Evolutionary conservation across 768 basidiomycete species (phyloP), one percentile per base, ranked within the genome.

Genomic region (Clavaria fumosa): DNA sequence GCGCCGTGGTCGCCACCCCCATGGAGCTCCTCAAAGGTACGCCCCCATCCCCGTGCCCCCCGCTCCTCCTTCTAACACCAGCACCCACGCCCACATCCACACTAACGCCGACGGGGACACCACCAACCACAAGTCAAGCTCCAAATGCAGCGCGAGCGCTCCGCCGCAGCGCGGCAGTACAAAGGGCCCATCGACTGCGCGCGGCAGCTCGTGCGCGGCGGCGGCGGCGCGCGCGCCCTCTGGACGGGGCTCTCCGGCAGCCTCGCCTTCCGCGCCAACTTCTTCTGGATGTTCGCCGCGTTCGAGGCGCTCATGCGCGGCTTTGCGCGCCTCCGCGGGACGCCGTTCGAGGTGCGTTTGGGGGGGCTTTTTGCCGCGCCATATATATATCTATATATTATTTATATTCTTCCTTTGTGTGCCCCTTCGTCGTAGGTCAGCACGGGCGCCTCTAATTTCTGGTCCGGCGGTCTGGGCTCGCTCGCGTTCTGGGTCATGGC

Each of bases 181-280:
- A 72, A 67, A 54, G 72, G 69, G 15, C 79, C 69, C 19, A 69
- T 77, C 45, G 75, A 78, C 53, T 78, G 74, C 47, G 67, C 70
- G 2, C 62, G 69, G 23, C 69, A 83, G 51, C 67, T 85, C 28
- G 55, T 78, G 14, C 62, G 61, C 5, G 56, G 62, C 7, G 75
- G 79, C 49, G 84, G 85, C 10, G 34, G 71, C 5, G 39, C 53
- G 12, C n/a, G n/a, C n/a, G 83, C 83, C 5, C 58, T 86, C 43
- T 88, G 78, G 75, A 71, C 72, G 47, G 84, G 82, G 37, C 67
- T 86, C 43, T 70, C 72, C 0, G 80, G 77, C 2, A 80, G 77
- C 44, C 60, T 84, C 20, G 66, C 72, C 4, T 83, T 78, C 53
- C 60, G 84, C 34, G 69, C 70, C 40, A 78, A 76, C 57, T 84